Evolutionary conservation across 192 early-diverging fungal genomes (phyloP).

Genomic region (Coemansia sp.): DNA sequence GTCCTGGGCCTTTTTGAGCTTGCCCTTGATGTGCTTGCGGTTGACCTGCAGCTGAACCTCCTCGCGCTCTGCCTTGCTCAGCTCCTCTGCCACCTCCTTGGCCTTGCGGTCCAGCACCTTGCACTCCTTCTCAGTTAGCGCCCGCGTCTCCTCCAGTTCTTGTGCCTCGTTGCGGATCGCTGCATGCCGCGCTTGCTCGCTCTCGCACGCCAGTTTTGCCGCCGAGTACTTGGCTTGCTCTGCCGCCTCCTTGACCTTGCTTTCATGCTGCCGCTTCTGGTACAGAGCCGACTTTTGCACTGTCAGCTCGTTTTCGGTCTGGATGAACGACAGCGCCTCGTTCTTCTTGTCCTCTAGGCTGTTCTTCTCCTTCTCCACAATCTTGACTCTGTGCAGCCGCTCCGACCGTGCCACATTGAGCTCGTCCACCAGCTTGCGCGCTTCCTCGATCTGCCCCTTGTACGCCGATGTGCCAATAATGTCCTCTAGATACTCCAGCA

Average conservation of each 20-base stretch:
- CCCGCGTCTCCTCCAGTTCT: conserved; percentile 63
- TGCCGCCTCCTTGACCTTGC: conserved; percentile 52
- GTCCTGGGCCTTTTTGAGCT: conserved; percentile 77
- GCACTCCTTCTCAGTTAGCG: conserved; percentile 62
- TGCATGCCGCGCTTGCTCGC: conserved; percentile 64
- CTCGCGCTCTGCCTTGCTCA: conserved; percentile 72
- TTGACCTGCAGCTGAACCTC: conserved; percentile 87
- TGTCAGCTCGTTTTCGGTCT: conserved; percentile 79
- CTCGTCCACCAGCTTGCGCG: conserved; percentile 68
- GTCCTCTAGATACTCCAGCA: conserved; percentile 98
- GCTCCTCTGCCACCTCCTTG: conserved; percentile 60
- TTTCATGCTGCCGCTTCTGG: conserved; percentile 73
- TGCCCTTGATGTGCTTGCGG: conserved; percentile 76
- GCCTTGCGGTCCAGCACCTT: conserved; percentile 66
- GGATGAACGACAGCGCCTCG: conserved; percentile 80
- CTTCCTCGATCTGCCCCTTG: conserved; percentile 82
- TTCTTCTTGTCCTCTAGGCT: conserved; percentile 76
- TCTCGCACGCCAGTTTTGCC: conserved; percentile 59
- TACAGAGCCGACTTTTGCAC: conserved; percentile 73
- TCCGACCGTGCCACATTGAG: conserved; percentile 78
- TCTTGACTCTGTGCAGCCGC: conserved; percentile 81
- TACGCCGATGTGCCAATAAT: conserved; percentile 94
- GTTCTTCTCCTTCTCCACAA: conserved; percentile 87
- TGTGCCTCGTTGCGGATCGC: conserved; percentile 68
- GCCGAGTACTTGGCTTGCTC: conserved; percentile 60